Conservation (phyloP, 768 basidiomycete species). For the Melanogaster broomeanus region DNA sequence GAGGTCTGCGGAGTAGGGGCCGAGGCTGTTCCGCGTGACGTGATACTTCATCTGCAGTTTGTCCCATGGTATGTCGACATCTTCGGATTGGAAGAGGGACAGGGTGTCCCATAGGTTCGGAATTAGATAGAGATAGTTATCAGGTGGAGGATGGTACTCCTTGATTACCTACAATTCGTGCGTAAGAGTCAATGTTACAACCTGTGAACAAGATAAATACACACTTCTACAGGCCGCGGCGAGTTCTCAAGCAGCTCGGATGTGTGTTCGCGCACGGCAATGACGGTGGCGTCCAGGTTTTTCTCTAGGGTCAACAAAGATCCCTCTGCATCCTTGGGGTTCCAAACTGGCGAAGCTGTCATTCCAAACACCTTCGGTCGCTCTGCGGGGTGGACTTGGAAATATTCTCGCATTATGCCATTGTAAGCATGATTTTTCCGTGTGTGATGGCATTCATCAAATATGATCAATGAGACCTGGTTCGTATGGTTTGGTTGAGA, state of each 20-base stretch:
- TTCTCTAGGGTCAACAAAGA: slow-evolving; percentile 66
- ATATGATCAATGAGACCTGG: slow-evolving; percentile 56
- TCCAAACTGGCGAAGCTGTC: slow-evolving; percentile 91
- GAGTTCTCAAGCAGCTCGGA: slow-evolving; percentile 65
- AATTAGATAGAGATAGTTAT: slow-evolving; percentile 55
- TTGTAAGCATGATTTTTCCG: slow-evolving; percentile 59
- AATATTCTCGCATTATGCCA: slow-evolving; percentile 60
- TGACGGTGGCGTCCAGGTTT: slow-evolving; percentile 72
- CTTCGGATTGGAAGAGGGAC: slow-evolving; percentile 36
- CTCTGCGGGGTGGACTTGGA: slow-evolving; percentile 37
- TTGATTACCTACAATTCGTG: slow-evolving; percentile 49
- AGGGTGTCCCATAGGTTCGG: slow-evolving; percentile 58
- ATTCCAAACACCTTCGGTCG: slow-evolving; percentile 91
- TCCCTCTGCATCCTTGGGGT: slow-evolving; percentile 63
- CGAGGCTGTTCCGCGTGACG: slow-evolving; percentile 61
- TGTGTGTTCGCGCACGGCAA: slow-evolving; percentile 70
- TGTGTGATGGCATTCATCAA: slow-evolving; percentile 61
- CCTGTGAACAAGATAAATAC: slow-evolving; percentile 8
- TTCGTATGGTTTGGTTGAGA: background rate
- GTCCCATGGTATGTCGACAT: slow-evolving; percentile 53
- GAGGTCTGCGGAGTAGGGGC: slow-evolving; percentile 73
- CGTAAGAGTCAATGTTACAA: slow-evolving; percentile 2
- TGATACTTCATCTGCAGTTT: slow-evolving; percentile 65
- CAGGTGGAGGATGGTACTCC: slow-evolving; percentile 54
- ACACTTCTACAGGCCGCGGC: slow-evolving; percentile 67